Evolutionary conservation across 2,329 filamentous ascomycete species (phyloP), one percentile per base, ranked within the genome.

Genomic region (Didymosphaeria variabile): DNA sequence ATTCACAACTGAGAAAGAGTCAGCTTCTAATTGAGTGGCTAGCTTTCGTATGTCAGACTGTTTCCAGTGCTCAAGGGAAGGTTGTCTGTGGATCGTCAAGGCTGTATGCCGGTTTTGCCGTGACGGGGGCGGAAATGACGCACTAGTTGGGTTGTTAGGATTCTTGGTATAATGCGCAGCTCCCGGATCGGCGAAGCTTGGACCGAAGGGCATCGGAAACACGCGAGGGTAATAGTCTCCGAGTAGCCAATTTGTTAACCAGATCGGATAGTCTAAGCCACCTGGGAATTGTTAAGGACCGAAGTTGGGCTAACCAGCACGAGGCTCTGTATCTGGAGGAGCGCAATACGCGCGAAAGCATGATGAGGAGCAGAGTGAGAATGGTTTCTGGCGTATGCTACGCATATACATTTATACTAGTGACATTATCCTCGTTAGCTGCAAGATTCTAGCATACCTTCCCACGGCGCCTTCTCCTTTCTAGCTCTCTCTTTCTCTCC

Each of bases 41-140:
- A 40, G 17, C 26, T 17, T 40, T 40, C 15, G 15, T 19, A 3
- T 3, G 38, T n/a, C 13, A 19, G 15, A n/a, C 17, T 40, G 38
- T 40, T 40, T 40, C 38, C 38, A 29, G 4, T 19, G 4, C 38
- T n/a, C 13, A 7, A n/a, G 38, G 13, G 13, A 40, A 8, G 9
- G 17, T n/a, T 36, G 13, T 40, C 38, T 40, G 38, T 19, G 17
- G 38, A 40, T 40, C 38, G 4, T 15, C 7, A 10, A 50, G 26
- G 3, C 47, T 34, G 17, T n/a, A 6, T 21, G 26, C 15, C 19
- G 19, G 21, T 10, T 6, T 51, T 31, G 31, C 29, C 17, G 19
- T 10, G n/a, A 36, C 15, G 29, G 47, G 45, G 47, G 47, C 47
- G 47, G n/a, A 21, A 21, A 51, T 51, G 47, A 51, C 47, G 47